Percentiles rank a stretch among this genome's conserved stretches.
Conservation (phyloP, 805 yeast species). For the Monosporozyma siamensis region DNA sequence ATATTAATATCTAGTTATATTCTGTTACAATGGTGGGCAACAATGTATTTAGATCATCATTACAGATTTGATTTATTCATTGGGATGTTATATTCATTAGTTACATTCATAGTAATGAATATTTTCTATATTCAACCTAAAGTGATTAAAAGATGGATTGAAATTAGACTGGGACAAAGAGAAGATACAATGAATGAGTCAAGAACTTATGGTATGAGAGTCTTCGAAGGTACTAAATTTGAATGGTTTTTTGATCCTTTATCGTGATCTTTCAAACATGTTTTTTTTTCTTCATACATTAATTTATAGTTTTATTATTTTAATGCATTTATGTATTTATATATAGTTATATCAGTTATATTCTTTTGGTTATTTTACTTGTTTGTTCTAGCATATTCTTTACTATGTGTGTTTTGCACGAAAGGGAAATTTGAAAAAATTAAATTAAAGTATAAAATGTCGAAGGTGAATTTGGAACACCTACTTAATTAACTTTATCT, state of each 20-base stretch:
- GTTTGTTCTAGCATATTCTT: background rate
- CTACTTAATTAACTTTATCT: no score
- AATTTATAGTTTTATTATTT: no score
- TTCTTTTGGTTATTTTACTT: no score
- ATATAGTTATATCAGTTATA: background rate
- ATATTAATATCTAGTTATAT: slow-evolving; percentile 37
- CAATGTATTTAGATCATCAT: slow-evolving; percentile 65
- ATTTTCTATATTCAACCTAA: slow-evolving; percentile 31
- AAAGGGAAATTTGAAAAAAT: no score
- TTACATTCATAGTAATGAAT: slow-evolving; percentile 36
- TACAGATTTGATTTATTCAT: slow-evolving; percentile 53
- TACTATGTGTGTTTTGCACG: no score
- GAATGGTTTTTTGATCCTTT: slow-evolving; percentile 49
- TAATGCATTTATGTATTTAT: background rate
- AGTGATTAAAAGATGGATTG: slow-evolving; percentile 26
- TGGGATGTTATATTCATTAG: slow-evolving; percentile 46
- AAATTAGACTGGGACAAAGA: slow-evolving; percentile 29
- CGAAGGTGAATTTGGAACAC: no score
- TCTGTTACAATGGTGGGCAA: slow-evolving; percentile 62
- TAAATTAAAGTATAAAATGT: no score
- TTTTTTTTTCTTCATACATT: no score
- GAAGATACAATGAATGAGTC: slow-evolving; percentile 35
- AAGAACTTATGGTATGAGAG: slow-evolving; percentile 56
- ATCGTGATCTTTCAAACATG: slow-evolving; percentile 27
- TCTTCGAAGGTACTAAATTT: slow-evolving; percentile 40